Base-by-base conservation (phyloP, 106 monocot species). In the Allium sativum region DNA sequence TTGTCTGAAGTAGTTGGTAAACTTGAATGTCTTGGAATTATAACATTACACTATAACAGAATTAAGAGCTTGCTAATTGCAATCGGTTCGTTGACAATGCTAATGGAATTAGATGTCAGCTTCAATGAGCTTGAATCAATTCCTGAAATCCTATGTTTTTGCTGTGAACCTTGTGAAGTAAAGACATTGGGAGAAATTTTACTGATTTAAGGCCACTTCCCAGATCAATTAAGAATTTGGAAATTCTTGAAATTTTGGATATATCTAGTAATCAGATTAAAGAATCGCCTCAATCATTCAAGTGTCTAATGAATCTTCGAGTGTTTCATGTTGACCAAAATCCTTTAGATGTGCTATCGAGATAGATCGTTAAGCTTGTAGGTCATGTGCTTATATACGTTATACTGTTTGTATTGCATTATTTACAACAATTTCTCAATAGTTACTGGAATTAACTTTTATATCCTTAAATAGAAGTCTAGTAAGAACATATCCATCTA, bases 241-340 rank as follows among this genome's bases (percentile, higher is more conserved):
- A 95, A 79, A 87, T 82, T 81, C 79, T 95, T 7, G 95, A 95
- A 57, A 82, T 84, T 62, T 59, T 95, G 81, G 81, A 95, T 70
- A 90, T 95, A 72, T 87, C 84, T 77, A 87, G 76, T 54, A 84
- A 90, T 69, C 95, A 95, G 79, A 87, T 95, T 53, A 77, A 77
- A 47, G 58, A 76, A 55, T 48, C 90, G 44, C 95, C 95, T 1
- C 81, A 83, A 7, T 90, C 95, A 15, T 95, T 95, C 68, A 74
- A 77, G 40, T 65, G 74, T 40, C 66, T 95, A 18, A 75, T 79
- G 43, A 95, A 75, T 65, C 78, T 95, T 11, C 76, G 86, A 44
- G 71, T 87, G 18, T 66, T 95, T 20, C 47, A 68, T 76, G 81
- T 82, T 1, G 95, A 95, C 31, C 90, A 90, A 68, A 90, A 81